Percentiles rank a stretch among this genome's conserved stretches.
These are phyloP conservation scores for Penicillium concentricum DNA, from an alignment of 2,329 filamentous ascomycete genomes.

Conservation along the genomic window DNA sequence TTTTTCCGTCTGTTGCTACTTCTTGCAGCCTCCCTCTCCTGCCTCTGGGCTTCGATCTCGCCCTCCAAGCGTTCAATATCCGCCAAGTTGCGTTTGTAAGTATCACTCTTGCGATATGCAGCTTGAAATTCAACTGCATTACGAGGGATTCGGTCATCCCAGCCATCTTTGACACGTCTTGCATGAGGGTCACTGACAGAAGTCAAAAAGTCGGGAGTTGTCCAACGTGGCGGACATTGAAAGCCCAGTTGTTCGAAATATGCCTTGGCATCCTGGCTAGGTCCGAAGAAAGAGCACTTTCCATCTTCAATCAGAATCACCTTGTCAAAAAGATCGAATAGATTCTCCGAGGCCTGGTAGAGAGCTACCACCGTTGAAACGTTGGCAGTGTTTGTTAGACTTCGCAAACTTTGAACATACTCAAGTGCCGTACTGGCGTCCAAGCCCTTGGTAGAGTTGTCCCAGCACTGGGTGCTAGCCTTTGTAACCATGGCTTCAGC, in stretches of 20 bases:
- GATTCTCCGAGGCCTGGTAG: slow-evolving; percentile 62
- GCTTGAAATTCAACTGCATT: slow-evolving; percentile 57
- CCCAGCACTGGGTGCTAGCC: slow-evolving; percentile 71
- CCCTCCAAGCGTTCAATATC: slow-evolving; percentile 57
- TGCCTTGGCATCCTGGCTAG: slow-evolving; percentile 59
- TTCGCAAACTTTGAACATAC: slow-evolving; percentile 66
- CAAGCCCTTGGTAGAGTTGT: slow-evolving; percentile 70
- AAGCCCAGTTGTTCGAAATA: slow-evolving; percentile 75
- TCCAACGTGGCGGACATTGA: slow-evolving; percentile 68
- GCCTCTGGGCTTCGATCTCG: slow-evolving; percentile 43
- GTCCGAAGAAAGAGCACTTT: slow-evolving; percentile 70
- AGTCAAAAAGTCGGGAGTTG: slow-evolving; percentile 73
- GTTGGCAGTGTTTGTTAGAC: slow-evolving; percentile 62
- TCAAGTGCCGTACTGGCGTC: slow-evolving; percentile 72
- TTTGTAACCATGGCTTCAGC: slow-evolving; percentile 71
- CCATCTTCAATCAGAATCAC: slow-evolving; percentile 67
- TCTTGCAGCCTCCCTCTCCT: slow-evolving; percentile 42
- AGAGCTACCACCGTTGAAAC: slow-evolving; percentile 66
- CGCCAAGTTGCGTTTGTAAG: slow-evolving; percentile 42
- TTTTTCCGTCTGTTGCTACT: slow-evolving; percentile 49
- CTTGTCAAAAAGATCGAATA: slow-evolving; percentile 64
- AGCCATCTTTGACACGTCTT: slow-evolving; percentile 56
- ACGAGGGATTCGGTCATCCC: slow-evolving; percentile 57
- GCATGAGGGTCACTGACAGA: slow-evolving; percentile 67
- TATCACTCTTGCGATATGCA: slow-evolving; percentile 50